Evolutionary conservation across 2,329 filamentous ascomycete species (phyloP), one percentile per base, ranked within the genome.

Genomic region (Chrysoporthe deuterocubensis): DNA sequence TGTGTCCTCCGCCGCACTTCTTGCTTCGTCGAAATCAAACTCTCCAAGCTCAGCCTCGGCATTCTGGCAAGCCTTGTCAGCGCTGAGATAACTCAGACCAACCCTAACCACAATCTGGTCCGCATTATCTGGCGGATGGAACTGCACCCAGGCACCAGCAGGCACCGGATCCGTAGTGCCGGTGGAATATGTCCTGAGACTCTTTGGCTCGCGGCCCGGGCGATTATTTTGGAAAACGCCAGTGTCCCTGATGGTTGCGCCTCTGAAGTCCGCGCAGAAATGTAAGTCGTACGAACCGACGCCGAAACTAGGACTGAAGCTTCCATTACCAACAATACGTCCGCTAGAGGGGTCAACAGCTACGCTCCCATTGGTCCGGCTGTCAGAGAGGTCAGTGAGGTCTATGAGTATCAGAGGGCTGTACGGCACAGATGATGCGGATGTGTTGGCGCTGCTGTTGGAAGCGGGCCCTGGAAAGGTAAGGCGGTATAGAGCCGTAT

Each of bases 11-110:
- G 90, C 90, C 1, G 81, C 80, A 1, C 74, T 74, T 7, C 86
- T 83, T 0, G 87, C 84, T 6, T 76, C 77, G 1, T 87, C 82
- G 74, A 94, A 93, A 71, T 88, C 85, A 65, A 86, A 90, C 13
- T 86, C 78, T 0, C 89, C 85, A 13, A 93, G 88, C 75, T 69
- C 68, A 14, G 34, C 40, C 59, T 69, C 68, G 4, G 68, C 68
- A 26, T 69, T 69, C 18, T 62, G 50, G 18, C 68, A 69, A 14
- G 68, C 68, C 40, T 62, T 60, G 14, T 67, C 65, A 9, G 58
- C 46, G 11, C 62, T 65, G 21, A 69, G 50, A n/a, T 67, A 69
- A 26, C 62, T 65, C 62, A 69, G 50, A 1, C 68, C 68, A 4
- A 69, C 56, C 40, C 68, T 67, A 5, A 67, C 69, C 18, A 44